Evolutionary conservation across 176 grass and related monocot genomes (phyloP), one percentile per base, ranked within the genome.

Genomic region (Carex cristatella): DNA sequence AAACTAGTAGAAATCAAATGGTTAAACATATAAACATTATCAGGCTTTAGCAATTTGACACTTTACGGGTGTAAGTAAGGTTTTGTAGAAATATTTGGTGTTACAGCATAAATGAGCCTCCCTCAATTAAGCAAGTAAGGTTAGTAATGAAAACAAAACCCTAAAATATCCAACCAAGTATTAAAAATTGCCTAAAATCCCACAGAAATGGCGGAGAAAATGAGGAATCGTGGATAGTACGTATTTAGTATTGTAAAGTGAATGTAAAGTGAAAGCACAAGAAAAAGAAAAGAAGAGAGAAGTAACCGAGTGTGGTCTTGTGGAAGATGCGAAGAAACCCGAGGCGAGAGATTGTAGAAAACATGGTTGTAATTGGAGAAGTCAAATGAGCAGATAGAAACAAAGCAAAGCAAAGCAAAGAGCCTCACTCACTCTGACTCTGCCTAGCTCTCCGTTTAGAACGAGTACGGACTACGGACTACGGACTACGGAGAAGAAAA

Each of bases 331-430:
- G 76, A 49, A 83, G 76, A 49, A 83, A 37, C 14, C 90, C 90
- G 15, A 91, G 84, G 59, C 86, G 88, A 53, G 90, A 83, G 76
- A 92, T 23, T 87, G 88, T 90, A 79, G 81, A 90, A 40, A 90
- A 13, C 92, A 94, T 92, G 58, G 19, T 33, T 31, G 18, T 7
- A 82, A 0, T 31, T 9, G 59, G 19, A 83, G 80, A 67, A 65
- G 4, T 6, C 3, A 23, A 51, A 74, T 74, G 44, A 48, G 44
- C 19, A 53, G 68, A 71, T 46, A 13, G 2, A 19, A 72, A 46
- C 16, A 23, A 23, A 23, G 23, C 23, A 23, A 23, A 23, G 23
- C 23, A 23, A 23, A 23, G 23, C 23, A 23, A 23, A 23, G 10
- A 13, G 42, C 11, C 72, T 77, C 19, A 55, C 46, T 23, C 23